Evolutionary conservation across 495 filamentous ascomycete species (phyloP), one percentile per base, ranked within the genome.

Genomic region (Penicillium ochrochloron): DNA sequence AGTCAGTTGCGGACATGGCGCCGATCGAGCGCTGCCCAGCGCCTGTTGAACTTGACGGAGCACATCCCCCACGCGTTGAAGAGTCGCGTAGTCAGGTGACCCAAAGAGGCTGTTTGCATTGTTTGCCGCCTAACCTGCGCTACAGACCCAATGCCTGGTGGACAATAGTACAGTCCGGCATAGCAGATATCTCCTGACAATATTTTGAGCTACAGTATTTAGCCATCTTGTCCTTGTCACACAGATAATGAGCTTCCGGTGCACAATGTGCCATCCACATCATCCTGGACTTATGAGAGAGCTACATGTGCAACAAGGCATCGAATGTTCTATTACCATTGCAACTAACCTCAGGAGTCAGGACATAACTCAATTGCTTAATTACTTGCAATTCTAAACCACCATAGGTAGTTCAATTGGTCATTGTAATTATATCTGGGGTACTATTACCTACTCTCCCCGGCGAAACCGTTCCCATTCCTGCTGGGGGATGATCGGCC

Each of bases 1-100:
- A 67, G 53, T 66, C 68, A 17, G 62, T 61, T 23, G 57, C 44
- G 19, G 68, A 60, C 70, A 73, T 73, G 25, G 59, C 66, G 63
- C 37, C 41, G 39, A 46, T 25, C 21, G 35, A 51, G 35, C 50
- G 37, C 42, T 61, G 59, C 34, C 34, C 33, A 34, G 46, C 48
- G 51, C 48, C 29, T 33, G 37, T 21, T 25, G 27, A 2, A 25
- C 33, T 12, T 21, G 6, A 35, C 8, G 0, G 53, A 12, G n/a
- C 0, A 23, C 11, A 34, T 11, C 59, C 29, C 29, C 12, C 37
- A 21, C 61, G 61, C 61, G 61, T 64, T 56, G 50, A 34, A 19
- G 2, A 17, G 34, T 59, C 59, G 25, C 59, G 58, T 6, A 14
- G 58, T 61, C 63, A 65, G 11, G 62, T 65, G 61, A 53, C 11